A percentile compares a stretch with the other conserved stretches of the same genome.
Evolutionary conservation across 768 basidiomycete species (phyloP).

Genomic region (Tricholoma terreum): DNA sequence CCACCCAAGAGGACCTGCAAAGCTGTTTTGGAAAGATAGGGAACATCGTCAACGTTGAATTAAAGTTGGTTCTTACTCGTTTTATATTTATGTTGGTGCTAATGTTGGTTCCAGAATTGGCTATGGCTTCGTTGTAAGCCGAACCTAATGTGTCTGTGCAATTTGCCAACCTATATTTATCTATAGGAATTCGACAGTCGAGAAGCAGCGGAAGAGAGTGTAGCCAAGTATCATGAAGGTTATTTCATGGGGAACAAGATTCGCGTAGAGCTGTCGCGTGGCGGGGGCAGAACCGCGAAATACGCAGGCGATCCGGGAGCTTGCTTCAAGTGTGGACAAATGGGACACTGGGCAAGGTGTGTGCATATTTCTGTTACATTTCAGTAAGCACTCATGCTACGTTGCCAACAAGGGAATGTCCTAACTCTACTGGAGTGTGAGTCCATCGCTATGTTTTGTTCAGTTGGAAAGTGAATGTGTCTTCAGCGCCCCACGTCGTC

Average conservation of each 20-base stretch:
- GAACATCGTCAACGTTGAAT: slow-evolving; percentile 68
- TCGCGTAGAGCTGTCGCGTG: slow-evolving; percentile 81
- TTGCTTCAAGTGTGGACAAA: slow-evolving; percentile 83
- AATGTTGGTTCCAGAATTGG: slow-evolving; percentile 53
- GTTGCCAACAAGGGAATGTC: slow-evolving; percentile 58
- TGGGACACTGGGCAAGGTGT: slow-evolving; percentile 89
- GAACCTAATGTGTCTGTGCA: neutral
- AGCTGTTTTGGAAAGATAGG: slow-evolving; percentile 88
- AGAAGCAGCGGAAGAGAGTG: slow-evolving; percentile 83
- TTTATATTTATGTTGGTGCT: slow-evolving; percentile 13
- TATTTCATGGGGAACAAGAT: slow-evolving; percentile 93
- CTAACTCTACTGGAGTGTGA: slow-evolving; percentile 53
- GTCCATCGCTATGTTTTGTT: slow-evolving; percentile 22
- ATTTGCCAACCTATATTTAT: slow-evolving; percentile 4
- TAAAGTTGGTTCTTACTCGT: slow-evolving; percentile 59
- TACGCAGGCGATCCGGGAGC: slow-evolving; percentile 84
- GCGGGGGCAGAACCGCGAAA: slow-evolving; percentile 77
- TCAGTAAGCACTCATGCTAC: neutral
- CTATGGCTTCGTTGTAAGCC: slow-evolving; percentile 84
- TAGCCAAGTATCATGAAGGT: slow-evolving; percentile 85
- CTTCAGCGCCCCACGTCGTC: slow-evolving; percentile 36
- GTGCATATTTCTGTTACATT: slow-evolving; percentile 17
- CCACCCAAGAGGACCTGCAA: slow-evolving; percentile 80
- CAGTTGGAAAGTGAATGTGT: neutral
- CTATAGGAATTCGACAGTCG: slow-evolving; percentile 77